phyloP scores from a whole-genome alignment of 139 green algal genomes.

The Nannochloris sp. region DNA sequence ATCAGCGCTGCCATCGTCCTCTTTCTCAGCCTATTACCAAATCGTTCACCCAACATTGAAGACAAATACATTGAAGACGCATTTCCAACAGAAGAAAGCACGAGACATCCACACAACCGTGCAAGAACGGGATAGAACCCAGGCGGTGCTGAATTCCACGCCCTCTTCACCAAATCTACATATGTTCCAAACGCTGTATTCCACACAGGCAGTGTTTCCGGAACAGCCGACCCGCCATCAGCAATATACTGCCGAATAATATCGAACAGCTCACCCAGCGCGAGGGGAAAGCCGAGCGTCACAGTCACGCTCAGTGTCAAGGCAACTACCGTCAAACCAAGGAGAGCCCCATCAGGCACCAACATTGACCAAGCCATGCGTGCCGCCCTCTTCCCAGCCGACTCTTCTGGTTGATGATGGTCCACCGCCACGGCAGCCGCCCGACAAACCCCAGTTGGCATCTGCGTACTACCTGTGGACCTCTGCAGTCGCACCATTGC shows the following conservation, averaged over 20 bases:
- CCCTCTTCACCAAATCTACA: background rate
- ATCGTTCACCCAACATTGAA: slow-evolving; percentile 18
- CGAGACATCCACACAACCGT: slow-evolving; percentile 14
- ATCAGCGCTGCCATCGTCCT: slow-evolving; percentile 14
- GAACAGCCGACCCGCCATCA: background rate
- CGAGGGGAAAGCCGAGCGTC: slow-evolving; percentile 19
- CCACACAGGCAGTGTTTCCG: background rate
- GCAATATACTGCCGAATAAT: slow-evolving; percentile 13
- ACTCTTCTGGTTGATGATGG: no score
- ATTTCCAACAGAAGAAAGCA: slow-evolving; percentile 17
- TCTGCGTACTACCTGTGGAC: no score
- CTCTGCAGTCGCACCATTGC: no score
- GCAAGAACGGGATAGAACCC: slow-evolving; percentile 7
- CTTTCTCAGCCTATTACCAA: slow-evolving; percentile 14
- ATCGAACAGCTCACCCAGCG: slow-evolving; percentile 24
- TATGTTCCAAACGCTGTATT: background rate
- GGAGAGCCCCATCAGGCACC: slow-evolving; percentile 15
- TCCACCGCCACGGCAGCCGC: no score
- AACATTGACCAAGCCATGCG: slow-evolving; percentile 12
- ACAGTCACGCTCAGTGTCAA: slow-evolving; percentile 7
- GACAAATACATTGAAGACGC: slow-evolving; percentile 8
- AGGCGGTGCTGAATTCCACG: slow-evolving; percentile 3
- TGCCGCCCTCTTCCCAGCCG: no score
- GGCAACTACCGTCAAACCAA: background rate
- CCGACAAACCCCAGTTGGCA: no score